Percentiles rank a stretch among this genome's conserved stretches.
phyloP scores from a whole-genome alignment of 1,139 yeast genomes.

The Taphrina populina region DNA sequence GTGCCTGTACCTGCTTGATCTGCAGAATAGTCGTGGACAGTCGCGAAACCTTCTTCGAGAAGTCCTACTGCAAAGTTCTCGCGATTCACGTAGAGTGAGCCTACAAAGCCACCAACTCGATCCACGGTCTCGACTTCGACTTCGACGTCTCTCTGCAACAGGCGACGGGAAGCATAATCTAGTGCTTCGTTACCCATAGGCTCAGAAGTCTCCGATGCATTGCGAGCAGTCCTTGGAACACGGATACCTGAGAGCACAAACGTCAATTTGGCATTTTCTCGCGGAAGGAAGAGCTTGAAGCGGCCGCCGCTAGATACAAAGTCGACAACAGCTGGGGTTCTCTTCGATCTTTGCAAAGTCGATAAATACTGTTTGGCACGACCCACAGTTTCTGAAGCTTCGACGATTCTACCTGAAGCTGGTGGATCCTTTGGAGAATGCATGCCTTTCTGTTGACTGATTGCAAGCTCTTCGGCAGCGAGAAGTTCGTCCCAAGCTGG shows the following conservation, averaged over 20 bases:
- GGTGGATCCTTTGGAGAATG: slow-evolving; percentile 60
- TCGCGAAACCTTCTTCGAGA: slow-evolving; percentile 63
- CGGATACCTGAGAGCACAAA: slow-evolving; percentile 72
- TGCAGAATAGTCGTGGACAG: slow-evolving; percentile 66
- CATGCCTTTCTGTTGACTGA: slow-evolving; percentile 60
- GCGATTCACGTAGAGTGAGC: slow-evolving; percentile 57
- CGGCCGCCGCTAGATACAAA: slow-evolving; percentile 67
- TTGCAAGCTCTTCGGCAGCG: slow-evolving; percentile 67
- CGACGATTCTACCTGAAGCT: slow-evolving; percentile 62
- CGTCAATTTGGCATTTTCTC: slow-evolving; percentile 61
- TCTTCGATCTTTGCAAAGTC: slow-evolving; percentile 65
- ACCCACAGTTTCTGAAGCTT: slow-evolving; percentile 71
- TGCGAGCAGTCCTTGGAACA: slow-evolving; percentile 48
- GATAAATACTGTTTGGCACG: slow-evolving; percentile 74
- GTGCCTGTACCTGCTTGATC: slow-evolving; percentile 56
- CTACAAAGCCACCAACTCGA: slow-evolving; percentile 78
- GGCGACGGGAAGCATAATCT: slow-evolving; percentile 55
- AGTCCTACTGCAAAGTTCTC: slow-evolving; percentile 64
- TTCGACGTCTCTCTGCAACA: slow-evolving; percentile 71
- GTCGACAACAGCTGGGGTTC: slow-evolving; percentile 69
- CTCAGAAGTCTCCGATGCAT: slow-evolving; percentile 37
- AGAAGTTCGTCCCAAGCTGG: slow-evolving; percentile 73
- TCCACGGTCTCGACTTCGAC: slow-evolving; percentile 69
- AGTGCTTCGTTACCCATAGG: slow-evolving; percentile 56
- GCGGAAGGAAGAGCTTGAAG: slow-evolving; percentile 64